Evolutionary conservation across 2,329 filamentous ascomycete genomes (phyloP).

Genomic region (Cladorrhinum sp.): DNA sequence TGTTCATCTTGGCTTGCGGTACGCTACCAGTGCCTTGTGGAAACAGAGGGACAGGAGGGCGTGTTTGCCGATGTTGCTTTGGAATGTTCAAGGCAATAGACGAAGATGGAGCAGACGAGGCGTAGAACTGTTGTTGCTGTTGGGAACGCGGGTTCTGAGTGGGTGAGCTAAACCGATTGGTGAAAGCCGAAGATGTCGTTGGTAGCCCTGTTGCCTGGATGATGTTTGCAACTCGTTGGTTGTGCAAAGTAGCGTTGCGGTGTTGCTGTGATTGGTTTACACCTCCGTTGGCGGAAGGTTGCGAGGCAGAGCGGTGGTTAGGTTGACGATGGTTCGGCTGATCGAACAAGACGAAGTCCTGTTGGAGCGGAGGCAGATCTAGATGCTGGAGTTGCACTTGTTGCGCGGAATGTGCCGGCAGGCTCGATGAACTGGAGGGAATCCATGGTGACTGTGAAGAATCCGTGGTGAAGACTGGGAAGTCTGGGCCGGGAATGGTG

Average conservation of each 20-base stretch:
- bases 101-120: constrained; percentile 62
- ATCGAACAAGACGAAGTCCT: constrained; percentile 80
- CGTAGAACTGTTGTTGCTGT: constrained; percentile 58
- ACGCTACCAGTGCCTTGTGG: constrained; percentile 55
- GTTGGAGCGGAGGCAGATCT: constrained; percentile 51
- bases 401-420: constrained; percentile 60
- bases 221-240: constrained; percentile 57
- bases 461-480: constrained; percentile 80
- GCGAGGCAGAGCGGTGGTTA: constrained; percentile 40
- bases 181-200: constrained; percentile 51
- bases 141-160: constrained; percentile 42
- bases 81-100: constrained; percentile 57
- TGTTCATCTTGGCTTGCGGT: constrained; percentile 53
- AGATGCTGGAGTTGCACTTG: constrained; percentile 45
- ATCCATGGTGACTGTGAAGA: constrained; percentile 72
- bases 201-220: constrained; percentile 56
- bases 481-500: constrained; percentile 64
- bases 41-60: constrained; percentile 72
- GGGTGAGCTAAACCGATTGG: constrained; percentile 56
- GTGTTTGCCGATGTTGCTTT: constrained; percentile 49
- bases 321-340: constrained; percentile 45
- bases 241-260: constrained; percentile 49
- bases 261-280: constrained; percentile 43
- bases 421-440: constrained; percentile 64
- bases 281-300: constrained; percentile 39